phyloP scores from a whole-genome alignment of 192 early-diverging fungal genomes.

The Haplosporangium gracile region DNA sequence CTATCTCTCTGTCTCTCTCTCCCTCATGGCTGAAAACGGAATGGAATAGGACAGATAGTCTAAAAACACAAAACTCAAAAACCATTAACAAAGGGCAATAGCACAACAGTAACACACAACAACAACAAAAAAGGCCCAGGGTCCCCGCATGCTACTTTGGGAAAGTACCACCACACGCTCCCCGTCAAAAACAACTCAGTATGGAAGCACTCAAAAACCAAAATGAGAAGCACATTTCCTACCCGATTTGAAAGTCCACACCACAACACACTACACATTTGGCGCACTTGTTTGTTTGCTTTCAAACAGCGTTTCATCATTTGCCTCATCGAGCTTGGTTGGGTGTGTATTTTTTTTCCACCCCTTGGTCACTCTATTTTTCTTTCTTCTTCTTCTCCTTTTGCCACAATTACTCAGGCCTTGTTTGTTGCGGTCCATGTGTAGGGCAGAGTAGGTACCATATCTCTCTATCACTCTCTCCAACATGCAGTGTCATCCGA shows the following conservation, averaged over 20 bases:
- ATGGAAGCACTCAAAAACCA: background rate
- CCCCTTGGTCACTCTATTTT: background rate
- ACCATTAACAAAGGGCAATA: background rate
- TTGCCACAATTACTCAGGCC: background rate
- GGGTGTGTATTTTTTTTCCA: background rate
- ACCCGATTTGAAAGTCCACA: background rate
- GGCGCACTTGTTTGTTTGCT: background rate
- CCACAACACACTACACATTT: background rate
- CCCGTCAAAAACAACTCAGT: background rate
- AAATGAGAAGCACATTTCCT: background rate
- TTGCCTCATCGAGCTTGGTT: background rate
- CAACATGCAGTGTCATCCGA: background rate
- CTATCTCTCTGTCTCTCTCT: background rate
- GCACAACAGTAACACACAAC: background rate
- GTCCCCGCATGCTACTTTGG: background rate
- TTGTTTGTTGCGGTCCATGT: background rate
- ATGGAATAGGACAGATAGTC: background rate
- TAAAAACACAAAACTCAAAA: background rate
- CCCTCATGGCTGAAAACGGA: background rate
- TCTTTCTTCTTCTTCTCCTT: background rate
- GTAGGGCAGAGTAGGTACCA: background rate
- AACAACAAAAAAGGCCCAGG: background rate
- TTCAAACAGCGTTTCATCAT: background rate
- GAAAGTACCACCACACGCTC: background rate
- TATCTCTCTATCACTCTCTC: background rate